A percentile compares a stretch with the other conserved stretches of the same genome.
Evolutionary conservation across 129 eudicot genomes (phyloP).

Genomic region (Oenanthe sinensis): DNA sequence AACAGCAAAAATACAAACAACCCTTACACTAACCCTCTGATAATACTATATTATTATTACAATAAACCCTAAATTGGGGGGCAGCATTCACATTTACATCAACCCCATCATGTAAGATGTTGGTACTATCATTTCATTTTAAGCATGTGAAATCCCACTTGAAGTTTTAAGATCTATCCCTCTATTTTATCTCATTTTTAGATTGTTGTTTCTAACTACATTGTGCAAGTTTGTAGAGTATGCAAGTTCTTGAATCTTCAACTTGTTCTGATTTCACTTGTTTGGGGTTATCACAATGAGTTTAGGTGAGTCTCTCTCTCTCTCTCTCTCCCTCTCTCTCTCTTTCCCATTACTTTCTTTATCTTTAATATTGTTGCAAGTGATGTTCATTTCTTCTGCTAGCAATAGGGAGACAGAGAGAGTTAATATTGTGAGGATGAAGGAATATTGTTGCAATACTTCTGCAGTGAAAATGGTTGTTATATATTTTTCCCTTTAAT

Average conservation of each 20-base stretch:
- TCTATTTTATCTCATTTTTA: background rate
- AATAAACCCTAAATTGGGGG: constrained; percentile 9
- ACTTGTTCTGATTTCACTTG: background rate
- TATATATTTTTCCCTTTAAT: background rate
- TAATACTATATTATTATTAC: background rate
- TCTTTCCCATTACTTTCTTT: background rate
- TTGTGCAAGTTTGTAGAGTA: constrained; percentile 6
- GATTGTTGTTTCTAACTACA: constrained; percentile 4
- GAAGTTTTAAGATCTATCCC: constrained; percentile 3
- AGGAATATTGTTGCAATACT: too few species aligned
- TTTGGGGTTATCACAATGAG: background rate
- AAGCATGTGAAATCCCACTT: constrained; percentile 5
- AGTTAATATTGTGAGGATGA: background rate
- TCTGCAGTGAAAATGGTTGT: too few species aligned
- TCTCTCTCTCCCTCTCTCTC: background rate
- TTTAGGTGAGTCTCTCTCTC: background rate
- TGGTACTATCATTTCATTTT: constrained; percentile 9
- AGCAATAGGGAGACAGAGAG: background rate
- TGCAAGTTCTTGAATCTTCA: constrained; percentile 2
- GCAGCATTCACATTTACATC: constrained; percentile 5
- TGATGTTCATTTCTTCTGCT: background rate
- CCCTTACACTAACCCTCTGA: background rate
- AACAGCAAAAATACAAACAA: background rate
- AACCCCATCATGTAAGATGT: constrained; percentile 7
- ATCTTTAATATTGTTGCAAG: background rate